These are phyloP conservation scores for Diutina sp. DNA, from an alignment of 1,139 yeast genomes.

Conservation along the genomic window DNA sequence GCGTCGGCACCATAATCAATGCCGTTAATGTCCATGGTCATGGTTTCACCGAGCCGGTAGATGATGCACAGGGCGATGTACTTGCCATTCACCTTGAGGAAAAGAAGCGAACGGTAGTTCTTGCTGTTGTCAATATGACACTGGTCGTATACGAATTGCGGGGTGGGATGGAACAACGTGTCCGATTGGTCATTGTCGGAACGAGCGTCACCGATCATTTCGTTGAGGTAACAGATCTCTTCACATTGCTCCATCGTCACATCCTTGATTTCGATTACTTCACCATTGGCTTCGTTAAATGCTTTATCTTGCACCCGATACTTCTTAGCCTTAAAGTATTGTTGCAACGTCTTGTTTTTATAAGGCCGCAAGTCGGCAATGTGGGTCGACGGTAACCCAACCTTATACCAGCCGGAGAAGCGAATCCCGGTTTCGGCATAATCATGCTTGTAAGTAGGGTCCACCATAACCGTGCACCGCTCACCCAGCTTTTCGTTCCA, in stretches of 20 bases:
- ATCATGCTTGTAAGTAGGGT: slow-evolving; percentile 25
- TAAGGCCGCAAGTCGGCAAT: slow-evolving; percentile 27
- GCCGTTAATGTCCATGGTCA: slow-evolving; percentile 33
- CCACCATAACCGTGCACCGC: slow-evolving; percentile 22
- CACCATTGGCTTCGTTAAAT: slow-evolving; percentile 22
- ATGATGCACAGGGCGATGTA: slow-evolving; percentile 29
- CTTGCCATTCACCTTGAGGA: slow-evolving; percentile 21
- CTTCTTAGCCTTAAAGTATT: slow-evolving; percentile 26
- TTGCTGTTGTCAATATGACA: slow-evolving; percentile 14
- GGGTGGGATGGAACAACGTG: slow-evolving; percentile 21
- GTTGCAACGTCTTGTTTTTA: slow-evolving; percentile 14
- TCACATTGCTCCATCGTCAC: slow-evolving; percentile 18
- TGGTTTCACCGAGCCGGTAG: slow-evolving; percentile 29
- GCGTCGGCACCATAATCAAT: slow-evolving; percentile 10
- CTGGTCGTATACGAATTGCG: slow-evolving; percentile 16
- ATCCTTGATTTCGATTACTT: slow-evolving; percentile 12
- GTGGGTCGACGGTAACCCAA: slow-evolving; percentile 25
- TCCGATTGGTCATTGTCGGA: slow-evolving; percentile 23
- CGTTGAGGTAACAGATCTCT: slow-evolving; percentile 20
- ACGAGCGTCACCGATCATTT: slow-evolving; percentile 24
- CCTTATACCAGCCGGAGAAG: slow-evolving; percentile 26
- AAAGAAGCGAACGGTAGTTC: slow-evolving; percentile 18
- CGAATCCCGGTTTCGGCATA: slow-evolving; percentile 18
- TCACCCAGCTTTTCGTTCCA: slow-evolving; percentile 20
- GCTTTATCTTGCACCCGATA: slow-evolving; percentile 24